phyloP scores from a whole-genome alignment of 2,329 filamentous ascomycete species.

The Ambrosiella xylebori region DNA sequence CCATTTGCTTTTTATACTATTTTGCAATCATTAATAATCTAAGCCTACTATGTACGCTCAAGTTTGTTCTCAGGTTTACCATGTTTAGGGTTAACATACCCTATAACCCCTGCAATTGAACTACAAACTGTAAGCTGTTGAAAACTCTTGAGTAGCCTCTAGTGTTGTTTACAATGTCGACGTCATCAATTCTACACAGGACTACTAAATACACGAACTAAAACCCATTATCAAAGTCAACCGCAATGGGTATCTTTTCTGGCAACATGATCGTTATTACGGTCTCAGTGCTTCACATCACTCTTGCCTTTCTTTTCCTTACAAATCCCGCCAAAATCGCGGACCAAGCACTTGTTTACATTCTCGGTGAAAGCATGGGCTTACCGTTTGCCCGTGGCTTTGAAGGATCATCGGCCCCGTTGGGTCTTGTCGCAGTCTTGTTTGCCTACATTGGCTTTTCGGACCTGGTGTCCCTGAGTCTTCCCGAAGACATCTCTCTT shows the following conservation, averaged over 20 bases:
- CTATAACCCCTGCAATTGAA: no score
- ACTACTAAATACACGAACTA: neutral
- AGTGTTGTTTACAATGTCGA: neutral
- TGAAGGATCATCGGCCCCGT: conserved; percentile 48
- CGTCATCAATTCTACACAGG: neutral
- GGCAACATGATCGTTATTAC: conserved; percentile 65
- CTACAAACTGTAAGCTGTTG: no score
- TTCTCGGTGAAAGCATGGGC: conserved; percentile 69
- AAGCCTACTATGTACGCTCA: no score
- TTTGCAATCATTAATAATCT: no score
- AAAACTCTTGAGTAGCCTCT: neutral
- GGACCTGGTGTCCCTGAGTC: conserved; percentile 48
- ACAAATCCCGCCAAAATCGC: conserved; percentile 54
- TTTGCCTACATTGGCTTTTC: conserved; percentile 42
- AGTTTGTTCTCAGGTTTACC: no score
- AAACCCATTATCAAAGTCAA: neutral
- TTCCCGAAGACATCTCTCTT: conserved; percentile 48
- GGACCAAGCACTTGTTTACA: conserved; percentile 63
- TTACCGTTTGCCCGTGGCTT: conserved; percentile 54
- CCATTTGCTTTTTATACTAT: neutral
- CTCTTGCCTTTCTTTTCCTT: conserved; percentile 69
- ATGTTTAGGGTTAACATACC: neutral
- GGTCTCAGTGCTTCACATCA: conserved; percentile 69
- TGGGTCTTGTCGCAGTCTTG: conserved; percentile 55
- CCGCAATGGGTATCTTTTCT: conserved; percentile 61